Base-by-base conservation (phyloP, 306 rosid species). In the Rosa lucieae region DNA sequence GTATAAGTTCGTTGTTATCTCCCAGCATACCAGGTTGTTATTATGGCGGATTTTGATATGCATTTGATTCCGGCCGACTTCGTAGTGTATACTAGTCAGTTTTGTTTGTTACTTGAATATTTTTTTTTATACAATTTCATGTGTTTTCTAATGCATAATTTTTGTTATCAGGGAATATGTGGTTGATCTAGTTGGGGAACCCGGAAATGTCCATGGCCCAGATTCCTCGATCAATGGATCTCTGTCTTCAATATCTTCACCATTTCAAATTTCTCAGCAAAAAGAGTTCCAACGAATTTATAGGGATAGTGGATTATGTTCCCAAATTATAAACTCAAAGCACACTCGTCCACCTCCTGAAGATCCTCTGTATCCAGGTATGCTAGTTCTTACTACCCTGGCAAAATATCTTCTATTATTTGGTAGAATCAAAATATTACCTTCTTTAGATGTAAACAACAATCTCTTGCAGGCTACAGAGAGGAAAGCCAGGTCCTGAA, bases 131-230 rank as follows among this genome's bases (percentile, higher is more conserved):
- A 10, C 10, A 23, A 10, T 76, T 79, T 62, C 42, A 47, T 18
- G 47, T 56, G 47, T 65, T 52, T 43, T 13, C 72, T 67, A 58
- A 77, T 49, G 67, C 58, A 65, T 35, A 17, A 43, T 40, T 53
- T 72, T 44, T 78, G 56, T 81, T 67, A 7, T 79, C 92, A 95
- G 99, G 96, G 99, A 95, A 78, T 95, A 91, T 79, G 94, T 95
- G 21, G 99, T 95, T 73, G 99, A 95, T 86, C 91, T 95, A 79
- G 97, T 95, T 78, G 98, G 99, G 83, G 88, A 95, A 84, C 99
- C 98, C 23, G 99, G 99, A 85, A 93, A 88, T 85, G 85, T 95
- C 70, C 97, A 88, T 46, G 90, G 90, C 69, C 98, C 98, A 79
- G 99, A 95, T 81, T 95, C 99, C 75, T 89, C 93, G 53, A 90